Percentiles rank a stretch among this genome's conserved stretches.
phyloP scores from a whole-genome alignment of 176 grass and related monocot genomes.

The Carex myosuroides region DNA sequence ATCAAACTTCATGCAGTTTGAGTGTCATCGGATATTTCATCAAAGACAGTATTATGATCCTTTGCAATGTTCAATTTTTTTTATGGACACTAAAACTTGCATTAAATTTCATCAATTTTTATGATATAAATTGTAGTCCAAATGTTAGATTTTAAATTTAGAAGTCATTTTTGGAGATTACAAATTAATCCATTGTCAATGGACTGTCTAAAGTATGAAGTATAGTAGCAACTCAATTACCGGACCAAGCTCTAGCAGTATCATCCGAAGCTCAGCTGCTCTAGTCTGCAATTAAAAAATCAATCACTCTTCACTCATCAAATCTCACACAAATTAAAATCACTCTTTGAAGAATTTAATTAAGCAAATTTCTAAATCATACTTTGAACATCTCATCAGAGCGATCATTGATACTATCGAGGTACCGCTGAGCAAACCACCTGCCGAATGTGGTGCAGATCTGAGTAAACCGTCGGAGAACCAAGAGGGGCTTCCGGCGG shows the following conservation, averaged over 20 bases:
- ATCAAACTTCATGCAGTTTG: background rate
- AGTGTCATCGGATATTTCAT: background rate
- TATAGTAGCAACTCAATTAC: conserved; percentile 27
- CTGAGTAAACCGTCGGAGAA: conserved; percentile 69
- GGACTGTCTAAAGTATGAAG: background rate
- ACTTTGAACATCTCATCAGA: conserved; percentile 81
- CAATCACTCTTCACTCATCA: conserved; percentile 3
- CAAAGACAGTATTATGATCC: background rate
- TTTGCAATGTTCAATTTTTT: background rate
- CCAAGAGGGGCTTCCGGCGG: conserved; percentile 72
- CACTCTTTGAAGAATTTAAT: background rate
- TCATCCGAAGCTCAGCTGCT: conserved; percentile 69
- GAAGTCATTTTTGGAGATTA: background rate
- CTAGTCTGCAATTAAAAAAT: conserved; percentile 49
- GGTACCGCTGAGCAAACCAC: conserved; percentile 69
- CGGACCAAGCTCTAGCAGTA: conserved; percentile 80
- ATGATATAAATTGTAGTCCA: background rate
- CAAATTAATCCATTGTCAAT: background rate
- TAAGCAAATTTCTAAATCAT: background rate
- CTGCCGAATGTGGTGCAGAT: conserved; percentile 68
- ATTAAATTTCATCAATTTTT: background rate
- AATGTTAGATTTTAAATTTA: background rate
- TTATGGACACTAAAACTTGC: background rate
- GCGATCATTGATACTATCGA: conserved; percentile 55
- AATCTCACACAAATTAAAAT: conserved; percentile 7